Percentiles rank a stretch among this genome's conserved stretches.
Conservation (phyloP, 495 filamentous ascomycete species). For the Hypoxylon crocopeplum region DNA sequence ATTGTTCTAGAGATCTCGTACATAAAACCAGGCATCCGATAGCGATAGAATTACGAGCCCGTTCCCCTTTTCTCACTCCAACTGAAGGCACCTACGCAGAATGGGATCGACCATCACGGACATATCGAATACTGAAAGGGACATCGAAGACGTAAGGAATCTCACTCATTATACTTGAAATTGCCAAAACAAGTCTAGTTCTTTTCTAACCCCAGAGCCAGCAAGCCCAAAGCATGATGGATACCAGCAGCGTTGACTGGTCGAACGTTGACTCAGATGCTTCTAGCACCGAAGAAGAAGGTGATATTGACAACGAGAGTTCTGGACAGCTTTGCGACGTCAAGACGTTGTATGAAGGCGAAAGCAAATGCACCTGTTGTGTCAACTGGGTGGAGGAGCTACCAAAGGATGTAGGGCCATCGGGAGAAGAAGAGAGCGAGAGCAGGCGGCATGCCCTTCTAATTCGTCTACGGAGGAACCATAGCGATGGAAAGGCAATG, state of each 20-base stretch:
- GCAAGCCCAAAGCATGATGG: no score
- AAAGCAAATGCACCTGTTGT: conserved; percentile 39
- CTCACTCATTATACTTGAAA: no score
- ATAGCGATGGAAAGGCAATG: conserved; percentile 15
- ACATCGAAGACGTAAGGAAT: no score
- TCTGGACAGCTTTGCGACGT: no score
- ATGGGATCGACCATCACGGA: no score
- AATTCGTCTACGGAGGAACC: conserved; percentile 16
- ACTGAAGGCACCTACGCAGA: no score
- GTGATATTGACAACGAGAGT: not conserved
- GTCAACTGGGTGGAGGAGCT: conserved; percentile 42
- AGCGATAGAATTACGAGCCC: not conserved
- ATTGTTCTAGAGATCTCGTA: not conserved
- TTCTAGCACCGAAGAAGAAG: conserved; percentile 10
- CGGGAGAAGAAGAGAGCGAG: conserved; percentile 18
- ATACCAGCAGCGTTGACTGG: conserved; percentile 6
- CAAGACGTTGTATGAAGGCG: conserved; percentile 40
- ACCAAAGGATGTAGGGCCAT: conserved; percentile 25
- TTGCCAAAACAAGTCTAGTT: no score
- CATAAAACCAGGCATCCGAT: not conserved
- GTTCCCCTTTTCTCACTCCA: no score
- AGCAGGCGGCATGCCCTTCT: conserved; percentile 20
- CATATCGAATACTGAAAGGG: no score
- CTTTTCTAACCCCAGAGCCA: not conserved
- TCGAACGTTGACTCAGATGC: conserved; percentile 9